Conservation (phyloP, 805 yeast genomes). For the Cyberlindnera saturnus region DNA sequence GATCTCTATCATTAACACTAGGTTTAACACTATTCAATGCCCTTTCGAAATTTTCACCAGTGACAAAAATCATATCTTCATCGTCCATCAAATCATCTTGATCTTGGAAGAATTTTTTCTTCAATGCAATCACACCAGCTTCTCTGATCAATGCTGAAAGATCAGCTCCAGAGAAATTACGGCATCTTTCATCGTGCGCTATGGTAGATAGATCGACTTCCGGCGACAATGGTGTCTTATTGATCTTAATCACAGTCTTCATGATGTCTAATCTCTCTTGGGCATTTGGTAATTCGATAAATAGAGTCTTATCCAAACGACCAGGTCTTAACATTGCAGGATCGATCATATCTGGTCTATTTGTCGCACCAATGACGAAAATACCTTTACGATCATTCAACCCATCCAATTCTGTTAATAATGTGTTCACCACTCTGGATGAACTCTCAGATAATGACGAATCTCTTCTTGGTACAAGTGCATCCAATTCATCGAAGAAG, state of each 20-base stretch:
- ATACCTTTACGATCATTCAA: slow-evolving; percentile 88
- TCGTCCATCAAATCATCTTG: slow-evolving; percentile 42
- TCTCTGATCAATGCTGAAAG: slow-evolving; percentile 86
- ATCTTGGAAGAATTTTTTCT: slow-evolving; percentile 60
- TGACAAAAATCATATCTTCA: slow-evolving; percentile 44
- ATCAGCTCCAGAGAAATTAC: slow-evolving; percentile 95
- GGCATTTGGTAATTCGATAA: slow-evolving; percentile 80
- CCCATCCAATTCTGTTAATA: slow-evolving; percentile 93
- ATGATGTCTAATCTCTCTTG: slow-evolving; percentile 79
- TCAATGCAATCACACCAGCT: slow-evolving; percentile 86
- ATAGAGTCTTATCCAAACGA: slow-evolving; percentile 85
- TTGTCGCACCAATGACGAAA: slow-evolving; percentile 94
- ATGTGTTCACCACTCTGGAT: slow-evolving; percentile 89
- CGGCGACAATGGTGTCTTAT: slow-evolving; percentile 65
- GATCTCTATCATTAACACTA: slow-evolving; percentile 82
- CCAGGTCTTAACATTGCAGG: slow-evolving; percentile 98
- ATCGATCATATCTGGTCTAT: slow-evolving; percentile 96
- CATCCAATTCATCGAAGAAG: slow-evolving; percentile 94
- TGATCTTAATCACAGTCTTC: slow-evolving; percentile 63
- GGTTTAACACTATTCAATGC: slow-evolving; percentile 81
- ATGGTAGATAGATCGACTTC: slow-evolving; percentile 56
- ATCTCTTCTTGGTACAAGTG: slow-evolving; percentile 91
- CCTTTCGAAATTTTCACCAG: slow-evolving; percentile 54
- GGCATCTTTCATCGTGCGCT: slow-evolving; percentile 73
- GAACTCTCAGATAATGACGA: slow-evolving; percentile 82